These are phyloP conservation scores for Cercospora beticola DNA, from an alignment of 2,329 filamentous ascomycete species.

Conservation along the genomic window DNA sequence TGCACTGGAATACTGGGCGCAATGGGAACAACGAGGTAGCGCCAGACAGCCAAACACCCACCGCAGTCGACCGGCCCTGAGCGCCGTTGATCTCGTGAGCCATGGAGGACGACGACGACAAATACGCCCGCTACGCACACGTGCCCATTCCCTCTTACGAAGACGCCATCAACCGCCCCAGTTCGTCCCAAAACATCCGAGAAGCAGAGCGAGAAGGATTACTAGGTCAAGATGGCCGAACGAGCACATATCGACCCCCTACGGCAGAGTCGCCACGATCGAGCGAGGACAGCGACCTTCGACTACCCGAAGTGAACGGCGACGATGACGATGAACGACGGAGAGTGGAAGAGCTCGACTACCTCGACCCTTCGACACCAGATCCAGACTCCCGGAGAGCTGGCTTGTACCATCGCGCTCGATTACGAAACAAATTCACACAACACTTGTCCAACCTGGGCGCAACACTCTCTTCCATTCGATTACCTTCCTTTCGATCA, in stretches of 20 bases:
- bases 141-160: slow-evolving; percentile 80
- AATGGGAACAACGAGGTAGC: slow-evolving; percentile 7
- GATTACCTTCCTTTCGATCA: slow-evolving; percentile 51
- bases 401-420: slow-evolving; percentile 38
- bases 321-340: slow-evolving; percentile 58
- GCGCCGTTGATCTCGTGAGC: neutral
- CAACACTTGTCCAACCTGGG: slow-evolving; percentile 58
- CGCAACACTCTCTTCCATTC: slow-evolving; percentile 58
- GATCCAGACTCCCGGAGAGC: slow-evolving; percentile 31
- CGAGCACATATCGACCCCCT: slow-evolving; percentile 67
- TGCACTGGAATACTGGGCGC: neutral
- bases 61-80: neutral
- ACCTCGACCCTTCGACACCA: slow-evolving; percentile 59
- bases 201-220: slow-evolving; percentile 77
- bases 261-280: slow-evolving; percentile 78
- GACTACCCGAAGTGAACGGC: slow-evolving; percentile 55
- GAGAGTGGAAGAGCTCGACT: slow-evolving; percentile 86
- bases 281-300: slow-evolving; percentile 54
- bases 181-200: slow-evolving; percentile 48
- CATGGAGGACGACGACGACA: slow-evolving; percentile 25
- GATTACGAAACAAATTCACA: slow-evolving; percentile 52
- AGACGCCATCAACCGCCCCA: slow-evolving; percentile 63
- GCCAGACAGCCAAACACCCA: neutral
- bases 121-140: slow-evolving; percentile 29
- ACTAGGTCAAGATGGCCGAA: slow-evolving; percentile 52